Percentiles rank a stretch among this genome's conserved stretches.
phyloP scores from a whole-genome alignment of 257 asterid species.

The Fraxinus pennsylvanica region DNA sequence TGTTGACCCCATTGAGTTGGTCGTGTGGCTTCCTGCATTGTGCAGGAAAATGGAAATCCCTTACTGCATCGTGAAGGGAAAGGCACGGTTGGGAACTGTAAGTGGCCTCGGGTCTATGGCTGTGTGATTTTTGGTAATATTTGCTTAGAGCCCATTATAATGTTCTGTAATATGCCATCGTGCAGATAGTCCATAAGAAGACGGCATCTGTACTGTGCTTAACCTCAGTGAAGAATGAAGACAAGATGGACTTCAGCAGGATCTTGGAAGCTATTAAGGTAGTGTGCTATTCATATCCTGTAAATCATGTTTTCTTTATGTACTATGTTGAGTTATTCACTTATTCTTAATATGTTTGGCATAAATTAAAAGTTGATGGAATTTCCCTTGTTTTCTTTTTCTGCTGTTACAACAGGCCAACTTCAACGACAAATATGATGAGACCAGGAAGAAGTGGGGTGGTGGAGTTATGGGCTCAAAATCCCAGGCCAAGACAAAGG shows the following conservation, averaged over 20 bases:
- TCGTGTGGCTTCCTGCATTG: slow-evolving; percentile 52
- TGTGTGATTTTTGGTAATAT: too few relatives aligned
- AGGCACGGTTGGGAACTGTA: slow-evolving; percentile 51
- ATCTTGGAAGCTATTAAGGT: slow-evolving; percentile 57
- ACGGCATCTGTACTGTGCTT: slow-evolving; percentile 50
- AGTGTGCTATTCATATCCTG: not conserved
- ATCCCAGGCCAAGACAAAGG: too few relatives aligned
- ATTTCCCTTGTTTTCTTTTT: too few relatives aligned
- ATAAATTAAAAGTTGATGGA: too few relatives aligned
- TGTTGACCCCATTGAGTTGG: slow-evolving; percentile 57
- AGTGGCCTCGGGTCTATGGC: not conserved
- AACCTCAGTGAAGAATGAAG: slow-evolving; percentile 56
- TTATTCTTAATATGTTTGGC: too few relatives aligned
- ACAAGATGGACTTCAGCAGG: slow-evolving; percentile 52
- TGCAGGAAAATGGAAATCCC: slow-evolving; percentile 63
- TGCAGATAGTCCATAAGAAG: slow-evolving; percentile 54
- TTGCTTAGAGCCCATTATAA: not conserved
- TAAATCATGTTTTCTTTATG: too few relatives aligned
- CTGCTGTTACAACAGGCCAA: too few relatives aligned
- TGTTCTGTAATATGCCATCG: not conserved
- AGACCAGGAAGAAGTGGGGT: too few relatives aligned
- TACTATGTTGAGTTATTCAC: too few relatives aligned
- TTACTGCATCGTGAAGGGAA: slow-evolving; percentile 49
- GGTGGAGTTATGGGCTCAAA: too few relatives aligned
- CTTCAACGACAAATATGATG: too few relatives aligned